phyloP scores from a whole-genome alignment of 148 eudicot species.

The Fagopyrum esculentum region DNA sequence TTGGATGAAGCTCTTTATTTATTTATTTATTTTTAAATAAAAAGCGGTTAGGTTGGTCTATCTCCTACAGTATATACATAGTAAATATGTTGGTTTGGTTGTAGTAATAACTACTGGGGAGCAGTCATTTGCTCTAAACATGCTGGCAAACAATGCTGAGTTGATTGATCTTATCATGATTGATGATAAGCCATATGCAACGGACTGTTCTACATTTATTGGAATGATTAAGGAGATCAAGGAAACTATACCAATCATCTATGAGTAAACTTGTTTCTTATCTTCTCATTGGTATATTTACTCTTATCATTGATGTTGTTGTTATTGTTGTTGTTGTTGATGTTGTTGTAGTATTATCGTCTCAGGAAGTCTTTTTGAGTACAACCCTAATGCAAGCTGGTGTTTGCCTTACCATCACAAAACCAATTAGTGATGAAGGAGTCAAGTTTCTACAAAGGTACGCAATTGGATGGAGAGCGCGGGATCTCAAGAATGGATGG shows the following conservation, averaged over 20 bases:
- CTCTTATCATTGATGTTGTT: background rate
- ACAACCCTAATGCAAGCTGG: background rate
- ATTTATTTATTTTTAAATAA: too few species aligned
- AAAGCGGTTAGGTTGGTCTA: too few species aligned
- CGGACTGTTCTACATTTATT: constrained; percentile 9
- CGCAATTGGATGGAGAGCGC: background rate
- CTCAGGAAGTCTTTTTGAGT: background rate
- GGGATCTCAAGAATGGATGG: too few species aligned
- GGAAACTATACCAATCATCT: background rate
- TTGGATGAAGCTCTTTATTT: too few species aligned
- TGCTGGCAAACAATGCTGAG: background rate
- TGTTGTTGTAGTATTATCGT: background rate
- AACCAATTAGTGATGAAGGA: background rate
- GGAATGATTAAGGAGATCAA: background rate
- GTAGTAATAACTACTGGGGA: constrained; percentile 4
- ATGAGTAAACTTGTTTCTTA: background rate
- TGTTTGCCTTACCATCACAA: background rate
- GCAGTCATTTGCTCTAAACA: constrained; percentile 1
- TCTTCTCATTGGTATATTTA: background rate
- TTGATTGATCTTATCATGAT: constrained; percentile 5
- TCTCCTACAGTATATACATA: too few species aligned
- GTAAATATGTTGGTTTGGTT: background rate
- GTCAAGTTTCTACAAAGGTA: constrained; percentile 3
- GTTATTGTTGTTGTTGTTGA: too few species aligned
- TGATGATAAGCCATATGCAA: constrained; percentile 8